A percentile compares a stretch with the other conserved stretches of the same genome.
These are phyloP conservation scores for Piper betle DNA, from an alignment of 164 flowering plant species.

Conservation along the genomic window DNA sequence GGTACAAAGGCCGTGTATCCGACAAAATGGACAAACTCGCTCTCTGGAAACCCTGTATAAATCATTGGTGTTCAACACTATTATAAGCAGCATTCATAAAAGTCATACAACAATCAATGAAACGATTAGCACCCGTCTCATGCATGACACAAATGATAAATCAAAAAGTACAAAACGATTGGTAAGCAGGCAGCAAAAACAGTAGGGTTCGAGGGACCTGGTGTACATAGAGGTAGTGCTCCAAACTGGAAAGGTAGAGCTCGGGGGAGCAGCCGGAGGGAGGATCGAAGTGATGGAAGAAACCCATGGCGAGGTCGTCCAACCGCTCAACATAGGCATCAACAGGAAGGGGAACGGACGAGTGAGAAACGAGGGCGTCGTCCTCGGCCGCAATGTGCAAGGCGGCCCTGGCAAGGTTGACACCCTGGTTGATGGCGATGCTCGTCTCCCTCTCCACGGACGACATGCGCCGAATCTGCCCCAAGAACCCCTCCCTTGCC, in stretches of 20 bases:
- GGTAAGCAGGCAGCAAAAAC: no score
- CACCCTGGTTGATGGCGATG: slow-evolving; percentile 47
- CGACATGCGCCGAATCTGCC: slow-evolving; percentile 33
- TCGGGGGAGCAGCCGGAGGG: slow-evolving; percentile 41
- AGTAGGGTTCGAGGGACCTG: slow-evolving; percentile 28
- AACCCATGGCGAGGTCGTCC: slow-evolving; percentile 59
- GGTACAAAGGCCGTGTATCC: slow-evolving; percentile 55
- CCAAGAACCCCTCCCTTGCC: slow-evolving; percentile 49
- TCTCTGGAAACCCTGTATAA: slow-evolving; percentile 55
- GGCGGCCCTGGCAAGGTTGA: slow-evolving; percentile 61
- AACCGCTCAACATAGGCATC: slow-evolving; percentile 52
- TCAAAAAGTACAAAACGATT: no score
- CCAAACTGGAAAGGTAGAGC: slow-evolving; percentile 36
- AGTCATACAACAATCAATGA: no score
- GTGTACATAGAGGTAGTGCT: slow-evolving; percentile 43
- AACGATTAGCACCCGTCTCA: no score
- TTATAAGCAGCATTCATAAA: no score
- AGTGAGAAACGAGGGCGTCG: slow-evolving; percentile 68
- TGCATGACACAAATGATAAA: not conserved
- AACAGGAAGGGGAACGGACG: slow-evolving; percentile 75
- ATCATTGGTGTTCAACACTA: no score
- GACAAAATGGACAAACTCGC: slow-evolving; percentile 14
- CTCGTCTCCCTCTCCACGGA: slow-evolving; percentile 68
- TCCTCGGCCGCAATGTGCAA: slow-evolving; percentile 74
- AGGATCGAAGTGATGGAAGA: slow-evolving; percentile 38